Conservation (phyloP, 805 yeast species). For the Pichia sporocuriosa region DNA sequence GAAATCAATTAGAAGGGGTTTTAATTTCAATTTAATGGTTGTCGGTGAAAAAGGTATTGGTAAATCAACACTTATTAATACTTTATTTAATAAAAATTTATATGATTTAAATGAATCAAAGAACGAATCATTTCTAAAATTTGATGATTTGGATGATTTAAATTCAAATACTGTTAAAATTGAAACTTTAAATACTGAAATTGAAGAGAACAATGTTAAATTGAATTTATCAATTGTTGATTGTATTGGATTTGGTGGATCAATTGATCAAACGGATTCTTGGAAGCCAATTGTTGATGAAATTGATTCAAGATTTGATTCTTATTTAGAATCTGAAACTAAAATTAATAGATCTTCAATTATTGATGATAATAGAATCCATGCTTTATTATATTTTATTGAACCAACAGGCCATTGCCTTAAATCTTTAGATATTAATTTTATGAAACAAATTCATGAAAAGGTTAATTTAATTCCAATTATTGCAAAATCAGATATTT, state of each 20-base stretch:
- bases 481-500: constrained; percentile 89
- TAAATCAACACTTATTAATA: constrained; percentile 84
- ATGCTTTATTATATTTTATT: constrained; percentile 87
- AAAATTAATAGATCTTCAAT: constrained; percentile 62
- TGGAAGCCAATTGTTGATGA: constrained; percentile 93
- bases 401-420: constrained; percentile 96
- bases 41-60: constrained; percentile 93
- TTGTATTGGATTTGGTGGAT: constrained; percentile 93
- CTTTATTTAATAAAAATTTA: constrained; percentile 69
- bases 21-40: constrained; percentile 79
- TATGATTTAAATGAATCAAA: constrained; percentile 34
- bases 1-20: constrained; percentile 84
- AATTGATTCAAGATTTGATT: constrained; percentile 78
- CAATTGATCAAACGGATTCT: constrained; percentile 67
- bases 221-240: constrained; percentile 78
- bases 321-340: constrained; percentile 84
- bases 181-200: constrained; percentile 56
- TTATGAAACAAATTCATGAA: constrained; percentile 81
- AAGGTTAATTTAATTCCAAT: constrained; percentile 92
- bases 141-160: no score
- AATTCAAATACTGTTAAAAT: constrained; percentile 41
- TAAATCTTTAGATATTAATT: constrained; percentile 80
- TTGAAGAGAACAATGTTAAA: constrained; percentile 91
- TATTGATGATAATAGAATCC: constrained; percentile 76
- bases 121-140: neutral